phyloP scores from a whole-genome alignment of 139 green algal species.

The Chlorella vulgaris region DNA sequence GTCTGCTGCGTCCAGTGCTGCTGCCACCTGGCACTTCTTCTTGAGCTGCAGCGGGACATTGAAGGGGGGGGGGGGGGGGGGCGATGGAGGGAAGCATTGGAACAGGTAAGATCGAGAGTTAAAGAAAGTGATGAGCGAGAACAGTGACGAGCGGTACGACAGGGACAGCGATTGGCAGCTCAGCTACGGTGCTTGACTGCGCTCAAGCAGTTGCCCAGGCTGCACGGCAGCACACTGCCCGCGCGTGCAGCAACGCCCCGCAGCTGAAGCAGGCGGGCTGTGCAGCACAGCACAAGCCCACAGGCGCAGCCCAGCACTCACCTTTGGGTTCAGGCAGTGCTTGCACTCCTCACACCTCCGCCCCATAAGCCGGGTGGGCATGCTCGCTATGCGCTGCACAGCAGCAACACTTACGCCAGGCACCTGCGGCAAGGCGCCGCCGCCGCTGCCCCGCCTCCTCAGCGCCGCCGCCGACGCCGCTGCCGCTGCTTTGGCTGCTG shows the following conservation, averaged over 20 bases:
- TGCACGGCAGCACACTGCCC: too few species aligned
- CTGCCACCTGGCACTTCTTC: background rate
- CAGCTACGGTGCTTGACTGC: too few species aligned
- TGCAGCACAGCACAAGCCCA: too few species aligned
- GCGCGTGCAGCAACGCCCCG: too few species aligned
- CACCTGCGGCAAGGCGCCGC: slow-evolving; percentile 9
- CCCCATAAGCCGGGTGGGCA: background rate
- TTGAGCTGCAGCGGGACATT: background rate
- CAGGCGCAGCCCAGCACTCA: background rate
- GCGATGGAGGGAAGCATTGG: background rate
- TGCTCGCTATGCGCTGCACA: background rate
- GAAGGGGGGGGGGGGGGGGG: background rate
- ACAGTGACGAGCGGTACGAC: too few species aligned
- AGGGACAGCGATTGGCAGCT: too few species aligned
- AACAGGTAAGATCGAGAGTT: background rate
- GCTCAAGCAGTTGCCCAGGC: too few species aligned
- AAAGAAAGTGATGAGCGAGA: too few species aligned
- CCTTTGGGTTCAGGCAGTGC: slow-evolving; percentile 17
- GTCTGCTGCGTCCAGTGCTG: background rate
- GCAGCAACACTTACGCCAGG: background rate
- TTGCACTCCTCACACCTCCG: slow-evolving; percentile 32
- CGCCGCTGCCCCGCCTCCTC: background rate
- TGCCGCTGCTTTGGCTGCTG: background rate
- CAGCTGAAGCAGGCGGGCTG: too few species aligned
- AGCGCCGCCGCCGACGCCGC: background rate